Evolutionary conservation across 1,139 yeast species (phyloP), one percentile per base, ranked within the genome.

Genomic region (Suhomyces chickasaworum): DNA sequence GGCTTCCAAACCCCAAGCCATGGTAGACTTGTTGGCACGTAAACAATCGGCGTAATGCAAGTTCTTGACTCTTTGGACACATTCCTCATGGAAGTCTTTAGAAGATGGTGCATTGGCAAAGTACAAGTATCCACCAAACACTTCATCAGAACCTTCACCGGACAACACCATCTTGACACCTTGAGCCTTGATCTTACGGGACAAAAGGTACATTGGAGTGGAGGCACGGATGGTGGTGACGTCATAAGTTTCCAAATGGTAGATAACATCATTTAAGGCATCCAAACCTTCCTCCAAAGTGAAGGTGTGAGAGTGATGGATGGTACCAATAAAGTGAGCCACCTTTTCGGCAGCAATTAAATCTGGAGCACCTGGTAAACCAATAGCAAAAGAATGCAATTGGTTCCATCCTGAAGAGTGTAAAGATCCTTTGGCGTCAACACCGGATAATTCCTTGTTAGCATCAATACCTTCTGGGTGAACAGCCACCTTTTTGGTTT

Each of bases 1-100:
- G 51, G 99, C 99, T 77, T 93, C 99, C 57, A 93, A 81, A 69
- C 99, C 99, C 99, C 99, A 93, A 35, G 99, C 99, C 97, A 93
- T 89, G 53, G 99, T 93, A 30, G 98, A 91, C 76, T 93, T 93
- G 89, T 93, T 93, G 57, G 99, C 99, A 71, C 99, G 86, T 66
- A 93, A 78, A 77, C 98, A 91, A 75, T 93, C 99, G 53, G 99
- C 91, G 60, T 84, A 84, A 71, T 93, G 97, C 72, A 93, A 80
- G 91, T 93, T 91, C 80, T 93, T 89, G 60, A 93, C 97, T 69
- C 99, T 83, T 74, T 86, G 77, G 52, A 95, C 97, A 72, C 95
- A 87, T 75, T 93, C 99, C 55, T 83, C 77, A 71, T 93, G 99
- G 89, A 93, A 93, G 59, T 88, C 98, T 50, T 75, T 76, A 44